Evolutionary conservation across 129 eudicot species (phyloP), one percentile per base, ranked within the genome.

Genomic region (Oenanthe sinensis): DNA sequence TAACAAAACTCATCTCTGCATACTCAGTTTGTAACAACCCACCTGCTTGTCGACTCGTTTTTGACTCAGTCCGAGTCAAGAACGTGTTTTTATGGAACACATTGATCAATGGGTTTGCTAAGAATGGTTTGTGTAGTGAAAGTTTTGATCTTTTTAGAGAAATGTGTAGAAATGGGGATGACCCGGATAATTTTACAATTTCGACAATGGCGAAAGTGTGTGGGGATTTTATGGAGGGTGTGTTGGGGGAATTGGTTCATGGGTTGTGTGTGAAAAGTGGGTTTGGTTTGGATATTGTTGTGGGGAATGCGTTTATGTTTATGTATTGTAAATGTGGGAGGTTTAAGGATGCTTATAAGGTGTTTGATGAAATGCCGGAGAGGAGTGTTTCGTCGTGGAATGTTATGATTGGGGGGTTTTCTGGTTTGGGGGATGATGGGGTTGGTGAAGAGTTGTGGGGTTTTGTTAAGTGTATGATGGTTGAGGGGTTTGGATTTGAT

Each of bases 311-410:
- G 1, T 78, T 92, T 73, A 77, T 88, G 87, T 82, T 79, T 11
- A 82, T 88, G 96, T 92, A 86, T 65, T 40, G 75, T 1, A 88
- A 83, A 79, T 92, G 93, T 79, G 90, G 80, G 33, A 19, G 40
- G 20, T 71, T 77, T 58, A 40, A 45, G 28, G 89, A 84, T 42
- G 74, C 83, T 1, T 58, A 50, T 33, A 81, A 84, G 71, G 77
- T 92, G 88, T 92, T 92, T 28, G 92, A 87, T 40, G 93, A 87
- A 87, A 92, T 92, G 97, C 90, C 92, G 39, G 84, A 69, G 4
- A 92, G 91, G 79, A 90, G 70, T 78, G 83, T 82, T 62, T 88
- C 89, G 73, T 86, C 97, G 3, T 92, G 96, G 93, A 92, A 92
- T 74, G 83, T 87, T 44, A 71, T 87, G 78, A 79, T 90, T 54